These are phyloP conservation scores for Sanghuangporus baumii DNA, from an alignment of 1,284 basidiomycete genomes.

Conservation along the genomic window DNA sequence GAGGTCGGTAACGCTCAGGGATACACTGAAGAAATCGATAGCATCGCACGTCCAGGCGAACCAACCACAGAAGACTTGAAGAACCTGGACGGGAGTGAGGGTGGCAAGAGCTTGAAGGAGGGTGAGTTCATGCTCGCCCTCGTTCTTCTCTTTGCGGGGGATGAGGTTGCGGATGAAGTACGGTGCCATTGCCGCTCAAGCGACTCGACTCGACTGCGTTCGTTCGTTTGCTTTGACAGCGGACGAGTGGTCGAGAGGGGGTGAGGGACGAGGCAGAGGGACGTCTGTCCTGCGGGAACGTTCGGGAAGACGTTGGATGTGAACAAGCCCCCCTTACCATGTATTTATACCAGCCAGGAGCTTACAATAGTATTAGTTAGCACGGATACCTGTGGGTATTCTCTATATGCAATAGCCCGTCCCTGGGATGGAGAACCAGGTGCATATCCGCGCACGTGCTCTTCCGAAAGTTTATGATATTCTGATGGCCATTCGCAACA, in stretches of 20 bases:
- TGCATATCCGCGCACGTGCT: neutral
- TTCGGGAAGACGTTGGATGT: neutral
- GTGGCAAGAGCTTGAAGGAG: conserved; percentile 34
- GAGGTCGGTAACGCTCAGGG: conserved; percentile 60
- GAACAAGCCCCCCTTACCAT: neutral
- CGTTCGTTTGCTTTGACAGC: neutral
- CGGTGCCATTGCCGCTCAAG: conserved; percentile 33
- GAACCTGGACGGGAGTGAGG: conserved; percentile 43
- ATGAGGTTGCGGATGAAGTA: conserved; percentile 46
- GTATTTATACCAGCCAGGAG: neutral
- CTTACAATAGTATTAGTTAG: no score
- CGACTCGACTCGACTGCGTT: neutral
- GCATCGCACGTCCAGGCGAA: conserved; percentile 78
- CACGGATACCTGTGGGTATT: neutral
- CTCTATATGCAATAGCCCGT: neutral
- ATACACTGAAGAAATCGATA: conserved; percentile 82
- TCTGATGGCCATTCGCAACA: neutral
- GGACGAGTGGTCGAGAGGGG: neutral
- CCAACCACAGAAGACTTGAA: conserved; percentile 65
- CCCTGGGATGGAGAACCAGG: neutral
- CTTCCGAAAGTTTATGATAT: neutral
- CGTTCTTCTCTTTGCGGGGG: conserved; percentile 39
- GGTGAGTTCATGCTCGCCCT: conserved; percentile 24
- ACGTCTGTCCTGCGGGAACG: neutral
- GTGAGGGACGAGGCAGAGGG: neutral